Conservation (phyloP, 2,329 filamentous ascomycete species). For the Trichoderma sp. region DNA sequence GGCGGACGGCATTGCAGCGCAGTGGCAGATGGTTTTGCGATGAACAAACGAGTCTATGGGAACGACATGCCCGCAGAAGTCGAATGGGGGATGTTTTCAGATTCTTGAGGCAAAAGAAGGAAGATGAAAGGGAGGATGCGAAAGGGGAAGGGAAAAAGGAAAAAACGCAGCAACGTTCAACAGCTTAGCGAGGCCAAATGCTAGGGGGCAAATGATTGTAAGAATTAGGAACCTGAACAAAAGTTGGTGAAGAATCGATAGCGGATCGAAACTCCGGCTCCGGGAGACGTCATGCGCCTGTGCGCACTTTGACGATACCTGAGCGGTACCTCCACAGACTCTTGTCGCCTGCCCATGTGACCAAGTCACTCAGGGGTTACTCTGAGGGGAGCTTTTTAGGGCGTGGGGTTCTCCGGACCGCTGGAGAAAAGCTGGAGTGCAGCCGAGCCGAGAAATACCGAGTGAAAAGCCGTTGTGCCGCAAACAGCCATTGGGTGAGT, state of each 20-base stretch:
- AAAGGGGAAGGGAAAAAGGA: neutral
- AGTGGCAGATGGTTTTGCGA: neutral
- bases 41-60: neutral
- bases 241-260: constrained; percentile 9
- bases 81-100: neutral
- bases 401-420: constrained; percentile 6
- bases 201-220: neutral
- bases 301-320: neutral
- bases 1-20: constrained; percentile 51
- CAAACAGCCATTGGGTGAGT: neutral
- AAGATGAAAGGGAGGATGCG: neutral
- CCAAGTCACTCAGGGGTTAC: constrained; percentile 15
- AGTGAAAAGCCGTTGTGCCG: constrained; percentile 12
- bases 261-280: neutral
- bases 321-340: neutral
- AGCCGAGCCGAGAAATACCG: constrained; percentile 25
- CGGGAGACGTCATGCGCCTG: constrained; percentile 10
- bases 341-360: neutral
- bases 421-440: constrained; percentile 1
- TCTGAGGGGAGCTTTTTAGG: constrained; percentile 1
- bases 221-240: neutral
- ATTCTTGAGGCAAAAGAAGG: neutral
- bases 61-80: constrained; percentile 16
- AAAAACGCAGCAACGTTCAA: neutral
- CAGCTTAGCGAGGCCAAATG: neutral